phyloP scores from a whole-genome alignment of 169 alveolate species.

The Neospora caninum region DNA sequence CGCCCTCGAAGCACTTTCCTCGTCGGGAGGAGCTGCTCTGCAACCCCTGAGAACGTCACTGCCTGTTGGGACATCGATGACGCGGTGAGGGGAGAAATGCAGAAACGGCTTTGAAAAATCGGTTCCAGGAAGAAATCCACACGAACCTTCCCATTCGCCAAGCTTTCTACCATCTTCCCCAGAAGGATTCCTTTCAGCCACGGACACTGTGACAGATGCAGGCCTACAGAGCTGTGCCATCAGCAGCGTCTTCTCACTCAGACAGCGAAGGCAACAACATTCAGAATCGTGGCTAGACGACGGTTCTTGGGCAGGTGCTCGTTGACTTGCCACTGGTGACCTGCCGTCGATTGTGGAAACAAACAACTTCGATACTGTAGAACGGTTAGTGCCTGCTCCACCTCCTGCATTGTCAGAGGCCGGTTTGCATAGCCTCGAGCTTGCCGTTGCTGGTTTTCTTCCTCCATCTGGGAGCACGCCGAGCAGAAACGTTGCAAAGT shows the following conservation, averaged over 20 bases:
- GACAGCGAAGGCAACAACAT: conserved; percentile 14
- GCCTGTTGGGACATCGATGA: too few species aligned
- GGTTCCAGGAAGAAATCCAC: not conserved
- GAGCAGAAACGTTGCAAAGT: too few species aligned
- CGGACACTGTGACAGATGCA: not conserved
- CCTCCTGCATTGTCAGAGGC: not conserved
- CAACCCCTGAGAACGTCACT: too few species aligned
- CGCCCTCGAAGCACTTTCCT: too few species aligned
- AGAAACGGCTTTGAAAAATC: not conserved
- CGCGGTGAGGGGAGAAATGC: not conserved
- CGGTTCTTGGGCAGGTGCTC: not conserved
- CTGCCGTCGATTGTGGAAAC: not conserved
- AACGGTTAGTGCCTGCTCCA: not conserved
- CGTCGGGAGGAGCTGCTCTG: too few species aligned
- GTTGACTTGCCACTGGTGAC: not conserved
- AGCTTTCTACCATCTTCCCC: not conserved
- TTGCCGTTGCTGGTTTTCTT: too few species aligned
- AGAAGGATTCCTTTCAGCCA: not conserved
- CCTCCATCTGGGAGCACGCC: too few species aligned
- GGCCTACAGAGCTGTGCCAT: not conserved
- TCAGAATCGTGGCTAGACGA: not conserved
- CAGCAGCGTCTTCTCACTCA: conserved; percentile 14
- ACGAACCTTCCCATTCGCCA: not conserved
- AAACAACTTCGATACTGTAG: not conserved
- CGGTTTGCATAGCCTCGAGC: too few species aligned